Conservation (phyloP, 495 filamentous ascomycete species). For the Margaritispora aquatica region DNA sequence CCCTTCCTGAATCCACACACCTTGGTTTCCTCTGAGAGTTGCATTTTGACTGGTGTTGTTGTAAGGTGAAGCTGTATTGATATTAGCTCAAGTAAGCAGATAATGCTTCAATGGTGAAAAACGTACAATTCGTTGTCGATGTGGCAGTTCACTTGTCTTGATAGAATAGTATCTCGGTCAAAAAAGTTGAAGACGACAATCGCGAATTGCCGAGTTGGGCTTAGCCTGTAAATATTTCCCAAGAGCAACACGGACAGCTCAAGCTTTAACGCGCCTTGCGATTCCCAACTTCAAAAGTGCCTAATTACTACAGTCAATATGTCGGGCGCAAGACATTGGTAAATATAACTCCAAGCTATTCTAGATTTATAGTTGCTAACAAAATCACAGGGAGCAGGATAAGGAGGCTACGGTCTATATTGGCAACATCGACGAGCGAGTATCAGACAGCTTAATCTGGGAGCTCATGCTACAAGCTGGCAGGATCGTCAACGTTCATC, state of each 20-base stretch:
- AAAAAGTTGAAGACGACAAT: slow-evolving; percentile 8
- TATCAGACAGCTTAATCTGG: slow-evolving; percentile 84
- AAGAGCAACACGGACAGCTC: background rate
- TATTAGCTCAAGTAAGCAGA: background rate
- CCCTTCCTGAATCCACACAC: slow-evolving; percentile 36
- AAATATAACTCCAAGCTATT: slow-evolving; percentile 21
- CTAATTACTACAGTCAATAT: slow-evolving; percentile 32
- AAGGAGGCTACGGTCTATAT: slow-evolving; percentile 98
- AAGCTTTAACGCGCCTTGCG: slow-evolving; percentile 13
- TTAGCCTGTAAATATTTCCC: background rate
- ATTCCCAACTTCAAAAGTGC: slow-evolving; percentile 7
- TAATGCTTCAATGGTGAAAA: background rate
- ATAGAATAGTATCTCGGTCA: background rate
- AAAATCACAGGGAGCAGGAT: slow-evolving; percentile 78
- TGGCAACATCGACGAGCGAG: slow-evolving; percentile 95
- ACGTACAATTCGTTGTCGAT: background rate
- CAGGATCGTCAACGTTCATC: slow-evolving; percentile 92
- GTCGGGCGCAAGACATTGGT: slow-evolving; percentile 81
- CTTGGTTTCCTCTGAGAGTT: slow-evolving; percentile 96
- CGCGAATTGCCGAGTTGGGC: background rate
- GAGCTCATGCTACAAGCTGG: slow-evolving; percentile 97
- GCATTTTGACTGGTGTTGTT: slow-evolving; percentile 51
- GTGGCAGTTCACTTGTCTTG: background rate
- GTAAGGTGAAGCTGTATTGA: background rate
- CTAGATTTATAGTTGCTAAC: background rate